Evolutionary conservation across 1,139 yeast genomes (phyloP).

Genomic region (Yamadazyma sp.): DNA sequence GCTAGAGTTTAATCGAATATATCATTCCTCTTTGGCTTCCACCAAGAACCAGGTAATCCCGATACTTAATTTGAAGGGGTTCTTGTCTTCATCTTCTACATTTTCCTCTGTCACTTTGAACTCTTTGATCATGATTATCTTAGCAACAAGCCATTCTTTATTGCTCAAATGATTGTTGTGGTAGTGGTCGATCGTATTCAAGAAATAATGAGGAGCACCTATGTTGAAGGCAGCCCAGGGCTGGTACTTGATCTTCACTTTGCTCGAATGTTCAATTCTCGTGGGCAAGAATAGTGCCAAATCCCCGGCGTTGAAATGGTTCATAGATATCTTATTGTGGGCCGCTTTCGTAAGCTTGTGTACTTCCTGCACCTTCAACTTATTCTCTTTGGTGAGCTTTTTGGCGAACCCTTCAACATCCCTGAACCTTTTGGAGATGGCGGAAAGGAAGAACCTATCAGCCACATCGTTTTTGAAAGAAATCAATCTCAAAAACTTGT

Average conservation of each 20-base stretch:
- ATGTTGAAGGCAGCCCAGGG: constrained; percentile 89
- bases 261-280: constrained; percentile 41
- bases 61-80: constrained; percentile 50
- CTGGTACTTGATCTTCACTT: constrained; percentile 26
- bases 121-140: constrained; percentile 53
- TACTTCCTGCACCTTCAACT: constrained; percentile 48
- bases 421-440: constrained; percentile 74
- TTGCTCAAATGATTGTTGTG: constrained; percentile 22
- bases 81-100: constrained; percentile 26
- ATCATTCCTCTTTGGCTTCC: constrained; percentile 39
- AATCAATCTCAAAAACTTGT: constrained; percentile 24
- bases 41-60: constrained; percentile 54
- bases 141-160: constrained; percentile 74
- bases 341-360: constrained; percentile 33
- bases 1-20: no score
- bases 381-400: constrained; percentile 75
- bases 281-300: constrained; percentile 84
- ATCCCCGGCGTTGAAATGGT: constrained; percentile 67
- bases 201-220: constrained; percentile 76
- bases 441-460: constrained; percentile 51
- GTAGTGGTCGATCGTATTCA: constrained; percentile 34
- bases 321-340: constrained; percentile 60
- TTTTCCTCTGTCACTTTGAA: constrained; percentile 41
- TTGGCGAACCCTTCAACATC: constrained; percentile 94
- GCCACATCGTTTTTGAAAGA: constrained; percentile 39